Conservation (phyloP, 352 stramenopile species). For the Labyrinthula sp. region DNA sequence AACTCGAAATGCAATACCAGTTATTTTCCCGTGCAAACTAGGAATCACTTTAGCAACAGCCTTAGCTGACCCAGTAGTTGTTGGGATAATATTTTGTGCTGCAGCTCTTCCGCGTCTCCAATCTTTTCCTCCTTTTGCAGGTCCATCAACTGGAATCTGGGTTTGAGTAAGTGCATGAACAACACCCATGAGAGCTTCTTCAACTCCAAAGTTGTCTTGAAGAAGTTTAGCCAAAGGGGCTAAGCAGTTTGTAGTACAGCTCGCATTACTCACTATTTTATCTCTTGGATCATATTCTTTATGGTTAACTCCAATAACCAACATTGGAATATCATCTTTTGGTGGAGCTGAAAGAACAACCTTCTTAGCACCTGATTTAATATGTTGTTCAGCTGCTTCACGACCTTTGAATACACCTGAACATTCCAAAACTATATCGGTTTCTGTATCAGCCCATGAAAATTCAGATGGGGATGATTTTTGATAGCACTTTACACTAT, state of each 20-base stretch:
- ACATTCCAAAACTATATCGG: slow-evolving; percentile 63
- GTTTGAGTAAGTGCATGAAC: slow-evolving; percentile 93
- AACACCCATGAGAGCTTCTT: slow-evolving; percentile 69
- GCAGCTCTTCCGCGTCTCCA: slow-evolving; percentile 84
- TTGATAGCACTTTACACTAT: slow-evolving; percentile 60
- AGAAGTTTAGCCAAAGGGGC: slow-evolving; percentile 47
- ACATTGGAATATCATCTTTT: slow-evolving; percentile 43
- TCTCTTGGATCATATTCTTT: slow-evolving; percentile 37
- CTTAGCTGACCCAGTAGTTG: slow-evolving; percentile 86
- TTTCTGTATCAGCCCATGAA: slow-evolving; percentile 59
- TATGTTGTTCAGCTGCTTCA: slow-evolving; percentile 35
- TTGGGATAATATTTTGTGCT: slow-evolving; percentile 97
- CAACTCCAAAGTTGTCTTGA: slow-evolving; percentile 51
- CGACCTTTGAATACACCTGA: slow-evolving; percentile 37
- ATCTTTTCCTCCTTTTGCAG: slow-evolving; percentile 83
- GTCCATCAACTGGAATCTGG: slow-evolving; percentile 87
- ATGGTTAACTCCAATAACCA: slow-evolving; percentile 48
- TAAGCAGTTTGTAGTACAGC: slow-evolving; percentile 51
- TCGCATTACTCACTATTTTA: slow-evolving; percentile 45
- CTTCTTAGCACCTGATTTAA: slow-evolving; percentile 41
- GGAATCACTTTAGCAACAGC: slow-evolving; percentile 95
- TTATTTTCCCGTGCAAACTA: slow-evolving; percentile 66
- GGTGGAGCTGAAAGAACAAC: slow-evolving; percentile 44
- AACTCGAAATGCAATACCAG: slow-evolving; percentile 68
- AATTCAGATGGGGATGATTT: slow-evolving; percentile 56